Base-by-base conservation (phyloP, 148 eudicot species). In the Amaranthus hypochondriacus region DNA sequence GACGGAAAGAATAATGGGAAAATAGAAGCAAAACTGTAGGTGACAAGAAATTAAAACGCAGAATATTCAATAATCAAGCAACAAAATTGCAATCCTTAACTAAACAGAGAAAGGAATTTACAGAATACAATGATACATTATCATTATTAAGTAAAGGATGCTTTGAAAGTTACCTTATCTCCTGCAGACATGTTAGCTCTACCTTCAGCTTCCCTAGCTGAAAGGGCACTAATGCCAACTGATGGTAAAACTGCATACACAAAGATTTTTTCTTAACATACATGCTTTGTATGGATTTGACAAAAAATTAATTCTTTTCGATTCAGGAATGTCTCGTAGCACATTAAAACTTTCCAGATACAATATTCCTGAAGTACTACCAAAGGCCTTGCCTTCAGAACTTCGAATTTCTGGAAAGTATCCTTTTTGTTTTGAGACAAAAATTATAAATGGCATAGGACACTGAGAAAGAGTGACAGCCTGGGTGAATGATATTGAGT, bases 201-300 rank as follows among this genome's bases (percentile, higher is more conserved):
- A 78, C 98, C 98, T 85, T 94, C 98, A 75, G 96, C 91, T 73
- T 94, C 97, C 86, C 98, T 84, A 71, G 90, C 90, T 77, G 98
- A 91, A 84, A 94, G 97, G 75, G 97, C 92, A 68, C 96, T 92
- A 64, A 89, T 78, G 54, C 98, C 98, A 82, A 83, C 70, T 48
- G 98, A 91, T 64, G 98, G 96, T 78, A 94, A 81, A 60, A 87
- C 98, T 94, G 89, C n/a, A 83, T 53, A 77, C 13, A 68, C 48
- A 75, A 70, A 59, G 43, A 61, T 46, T 49, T 9, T 39, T 72
- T 21, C 49, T 55, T 48, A 1, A 56, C 12, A 74, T 21, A 48
- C 69, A 75, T 18, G 67, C 69, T 68, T 62, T 7, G 46, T 9
- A 54, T 7, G 50, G 43, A 71, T 57, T 58, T 57, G 14, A 60